Percentiles rank a stretch among this genome's conserved stretches.
Conservation (phyloP, 805 yeast genomes). For the Metschnikowia continentalis region DNA sequence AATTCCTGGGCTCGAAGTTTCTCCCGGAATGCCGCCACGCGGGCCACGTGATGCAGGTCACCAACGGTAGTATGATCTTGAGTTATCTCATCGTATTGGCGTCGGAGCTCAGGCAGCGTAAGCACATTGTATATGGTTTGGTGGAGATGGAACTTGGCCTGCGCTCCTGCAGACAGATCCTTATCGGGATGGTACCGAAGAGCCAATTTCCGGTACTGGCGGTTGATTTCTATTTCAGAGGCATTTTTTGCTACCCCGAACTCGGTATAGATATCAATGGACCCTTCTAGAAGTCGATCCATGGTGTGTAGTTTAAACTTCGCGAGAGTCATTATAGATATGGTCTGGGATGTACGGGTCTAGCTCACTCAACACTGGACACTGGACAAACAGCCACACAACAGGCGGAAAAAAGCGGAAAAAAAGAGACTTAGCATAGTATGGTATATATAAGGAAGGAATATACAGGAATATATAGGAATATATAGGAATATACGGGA, state of each 20-base stretch:
- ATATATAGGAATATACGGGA: too few species aligned
- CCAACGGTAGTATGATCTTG: too few species aligned
- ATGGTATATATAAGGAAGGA: too few species aligned
- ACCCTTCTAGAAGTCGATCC: conserved; percentile 17
- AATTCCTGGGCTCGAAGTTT: conserved; percentile 25
- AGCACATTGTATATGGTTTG: conserved; percentile 31
- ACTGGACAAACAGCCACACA: too few species aligned
- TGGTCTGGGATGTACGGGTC: background rate
- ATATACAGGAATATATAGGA: too few species aligned
- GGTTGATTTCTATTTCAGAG: conserved; percentile 20
- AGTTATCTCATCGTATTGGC: conserved; percentile 25
- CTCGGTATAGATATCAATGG: conserved; percentile 38
- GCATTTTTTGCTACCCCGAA: conserved; percentile 37
- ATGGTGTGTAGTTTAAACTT: background rate
- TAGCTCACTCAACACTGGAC: too few species aligned
- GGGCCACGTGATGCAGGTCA: conserved; percentile 13
- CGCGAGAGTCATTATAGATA: too few species aligned
- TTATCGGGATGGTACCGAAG: conserved; percentile 41
- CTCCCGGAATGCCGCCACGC: conserved; percentile 22
- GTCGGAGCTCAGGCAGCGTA: conserved; percentile 20
- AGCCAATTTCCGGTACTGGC: conserved; percentile 33
- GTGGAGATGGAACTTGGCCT: conserved; percentile 27
- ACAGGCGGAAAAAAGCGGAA: too few species aligned
- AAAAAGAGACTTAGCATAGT: too few species aligned
- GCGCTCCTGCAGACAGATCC: conserved; percentile 24